Evolutionary conservation across 306 rosid genomes (phyloP), one percentile per base, ranked within the genome.

Genomic region (Lathyrus tuberosus): DNA sequence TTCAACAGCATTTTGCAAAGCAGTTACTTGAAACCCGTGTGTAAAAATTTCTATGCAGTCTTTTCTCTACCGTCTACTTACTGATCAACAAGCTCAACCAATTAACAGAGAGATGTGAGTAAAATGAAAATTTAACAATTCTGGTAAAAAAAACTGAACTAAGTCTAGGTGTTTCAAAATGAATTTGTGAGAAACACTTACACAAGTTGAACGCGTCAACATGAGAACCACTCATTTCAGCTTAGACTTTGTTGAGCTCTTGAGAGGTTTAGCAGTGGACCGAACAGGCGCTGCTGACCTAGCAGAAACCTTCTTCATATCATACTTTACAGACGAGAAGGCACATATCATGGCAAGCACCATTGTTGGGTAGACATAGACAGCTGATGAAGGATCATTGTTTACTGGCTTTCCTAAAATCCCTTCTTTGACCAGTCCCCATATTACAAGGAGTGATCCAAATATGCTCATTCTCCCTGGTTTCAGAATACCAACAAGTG

Each of bases 391-490:
- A 57, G 97, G 96, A 79, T 94, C 96, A 15, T 86, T 69, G 71
- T 68, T 91, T 48, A 70, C 86, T 14, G 97, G 96, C 73, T 86
- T 94, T 70, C 97, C 95, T 4, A 94, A 82, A 71, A 94, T 80
- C 47, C 97, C 97, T 82, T 94, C 99, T 86, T 94, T 94, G 48
- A 88, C 89, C 44, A 94, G 91, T 49, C 99, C 99, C 99, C 97
- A 94, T 8, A 89, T 79, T 18, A 94, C 56, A 47, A 94, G 89
- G 41, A 94, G 96, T 14, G 80, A 72, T 77, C 99, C 97, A 48
- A 94, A 94, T 89, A 91, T 83, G 89, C 89, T 89, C 99, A 94
- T 94, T 75, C 96, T 94, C 67, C 99, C 99, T 0, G 91, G 95
- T 79, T 89, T 94, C n/a, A 94, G 69, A 78, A 94, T 81, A 56